Conservation (phyloP, 352 stramenopile species). For the Phytophthora litchii region DNA sequence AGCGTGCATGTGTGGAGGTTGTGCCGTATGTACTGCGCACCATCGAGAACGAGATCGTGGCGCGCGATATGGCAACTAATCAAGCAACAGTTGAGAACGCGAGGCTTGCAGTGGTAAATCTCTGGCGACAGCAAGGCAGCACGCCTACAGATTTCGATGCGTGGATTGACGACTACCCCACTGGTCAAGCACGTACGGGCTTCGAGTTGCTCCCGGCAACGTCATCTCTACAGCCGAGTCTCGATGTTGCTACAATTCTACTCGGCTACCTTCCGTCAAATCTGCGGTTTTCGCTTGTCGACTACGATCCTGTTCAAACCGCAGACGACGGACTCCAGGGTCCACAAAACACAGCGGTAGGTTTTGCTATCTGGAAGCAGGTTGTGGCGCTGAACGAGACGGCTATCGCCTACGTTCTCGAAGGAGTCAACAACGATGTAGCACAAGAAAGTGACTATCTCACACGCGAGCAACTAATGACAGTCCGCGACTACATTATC, state of each 20-base stretch:
- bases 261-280: constrained; percentile 62
- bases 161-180: constrained; percentile 69
- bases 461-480: constrained; percentile 60
- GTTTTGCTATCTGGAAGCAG: constrained; percentile 82
- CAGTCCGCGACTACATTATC: constrained; percentile 65
- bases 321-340: constrained; percentile 21
- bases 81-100: constrained; percentile 38
- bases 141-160: constrained; percentile 58
- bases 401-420: constrained; percentile 57
- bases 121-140: constrained; percentile 47
- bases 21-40: constrained; percentile 62
- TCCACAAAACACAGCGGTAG: constrained; percentile 38
- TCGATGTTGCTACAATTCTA: constrained; percentile 59
- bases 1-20: constrained; percentile 62
- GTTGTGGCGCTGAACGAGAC: constrained; percentile 69
- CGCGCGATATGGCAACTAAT: constrained; percentile 47
- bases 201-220: constrained; percentile 65
- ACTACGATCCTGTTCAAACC: constrained; percentile 49
- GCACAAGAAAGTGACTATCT: constrained; percentile 51
- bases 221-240: constrained; percentile 49
- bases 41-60: constrained; percentile 74
- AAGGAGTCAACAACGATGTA: constrained; percentile 72
- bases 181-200: constrained; percentile 44
- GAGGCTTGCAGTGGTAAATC: constrained; percentile 57
- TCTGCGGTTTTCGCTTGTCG: constrained; percentile 68